Conservation (phyloP, 225 moss, liverwort and hornwort species). For the Marchantia paleacea region DNA sequence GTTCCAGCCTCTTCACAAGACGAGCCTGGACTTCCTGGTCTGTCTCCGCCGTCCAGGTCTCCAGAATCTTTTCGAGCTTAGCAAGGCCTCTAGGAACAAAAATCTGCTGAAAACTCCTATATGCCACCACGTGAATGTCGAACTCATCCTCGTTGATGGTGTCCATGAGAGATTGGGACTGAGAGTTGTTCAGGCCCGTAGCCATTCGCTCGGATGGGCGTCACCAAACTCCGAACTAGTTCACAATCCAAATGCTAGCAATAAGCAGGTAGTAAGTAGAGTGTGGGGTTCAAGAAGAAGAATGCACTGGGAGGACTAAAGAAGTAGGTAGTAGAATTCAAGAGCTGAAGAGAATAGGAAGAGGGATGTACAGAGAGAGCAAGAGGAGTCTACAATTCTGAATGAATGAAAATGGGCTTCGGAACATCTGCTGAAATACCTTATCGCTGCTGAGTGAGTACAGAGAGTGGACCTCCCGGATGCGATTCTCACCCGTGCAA, state of each 20-base stretch:
- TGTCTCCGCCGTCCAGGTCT: neutral
- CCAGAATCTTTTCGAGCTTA: conserved; percentile 15
- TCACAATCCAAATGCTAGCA: neutral
- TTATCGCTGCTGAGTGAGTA: neutral
- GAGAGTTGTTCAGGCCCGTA: neutral
- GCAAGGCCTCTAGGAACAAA: conserved; percentile 18
- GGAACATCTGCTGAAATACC: conserved; percentile 2
- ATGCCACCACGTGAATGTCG: conserved; percentile 20
- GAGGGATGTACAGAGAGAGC: neutral
- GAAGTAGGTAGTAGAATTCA: neutral
- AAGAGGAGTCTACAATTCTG: neutral
- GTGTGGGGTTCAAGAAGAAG: neutral
- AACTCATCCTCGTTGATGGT: conserved; percentile 23
- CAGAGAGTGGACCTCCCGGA: neutral
- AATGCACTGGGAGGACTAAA: neutral
- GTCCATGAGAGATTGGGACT: neutral
- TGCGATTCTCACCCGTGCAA: neutral
- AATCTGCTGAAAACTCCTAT: conserved; percentile 24
- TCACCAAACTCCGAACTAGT: neutral
- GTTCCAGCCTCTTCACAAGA: conserved; percentile 11
- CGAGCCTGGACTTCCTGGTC: conserved; percentile 5
- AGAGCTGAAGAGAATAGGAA: neutral
- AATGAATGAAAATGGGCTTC: neutral
- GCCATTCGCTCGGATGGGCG: neutral
- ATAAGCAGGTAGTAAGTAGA: too few species aligned